Base-by-base conservation (phyloP, 768 basidiomycete genomes). In the Tylopilus sp. region DNA sequence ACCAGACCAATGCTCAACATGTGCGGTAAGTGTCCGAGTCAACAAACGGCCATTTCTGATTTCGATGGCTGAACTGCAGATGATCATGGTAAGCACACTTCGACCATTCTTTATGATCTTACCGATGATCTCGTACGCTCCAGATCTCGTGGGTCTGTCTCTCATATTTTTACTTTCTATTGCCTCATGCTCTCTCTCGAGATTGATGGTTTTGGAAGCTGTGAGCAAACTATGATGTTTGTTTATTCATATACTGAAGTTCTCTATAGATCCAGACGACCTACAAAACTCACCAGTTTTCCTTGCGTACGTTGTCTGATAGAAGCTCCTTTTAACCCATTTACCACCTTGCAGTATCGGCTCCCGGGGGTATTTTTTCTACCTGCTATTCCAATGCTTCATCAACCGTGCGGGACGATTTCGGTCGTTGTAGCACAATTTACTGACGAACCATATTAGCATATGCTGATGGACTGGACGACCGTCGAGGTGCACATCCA, bases 301-400 rank as follows among this genome's bases (percentile, higher is more conserved):
- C 68, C 74, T 73, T 61, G 72, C 76, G 89, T 90, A 63, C 63
- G 69, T 59, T 25, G n/a, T 48, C n/a, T 48, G 19, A 10, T 5
- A 7, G 11, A 37, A 13, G 5, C 13, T 12, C 37, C n/a, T 19
- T 46, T 11, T 19, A 14, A 19, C 26, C 4, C 11, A 49, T 30
- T 58, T 0, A 53, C 24, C n/a, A 3, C 24, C 28, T 5, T 21
- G 41, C 54, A 91, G 87, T 9, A 89, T 98, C 50, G 96, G 95
- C 7, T 71, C 83, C 1, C 76, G 89, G 58, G 92, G 86, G 21
- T 97, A 94, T 72, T 95, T 95, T 69, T 95, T 85, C 76, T 99
- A 85, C 73, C 76, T 96, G 21, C 76, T 99, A 1, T 98, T 99
- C 76, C 96, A 99, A 61, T 91, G 89, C 60, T 95, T 95, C 68